Conservation (phyloP, 75 land plant genomes). For the Selaginella tamariscina region DNA sequence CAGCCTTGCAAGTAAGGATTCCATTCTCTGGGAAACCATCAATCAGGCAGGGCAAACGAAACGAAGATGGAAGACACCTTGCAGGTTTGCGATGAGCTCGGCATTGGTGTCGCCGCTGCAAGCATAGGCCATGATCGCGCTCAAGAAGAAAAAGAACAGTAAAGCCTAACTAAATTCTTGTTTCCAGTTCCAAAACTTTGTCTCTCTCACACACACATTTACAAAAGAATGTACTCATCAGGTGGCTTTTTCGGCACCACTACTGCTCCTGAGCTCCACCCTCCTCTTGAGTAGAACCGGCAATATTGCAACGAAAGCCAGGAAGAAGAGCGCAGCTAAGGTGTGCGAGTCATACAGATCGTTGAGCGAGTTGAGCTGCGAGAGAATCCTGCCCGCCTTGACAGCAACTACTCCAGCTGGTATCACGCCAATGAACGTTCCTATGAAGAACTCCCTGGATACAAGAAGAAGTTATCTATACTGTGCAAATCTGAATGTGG, state of each 20-base stretch:
- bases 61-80: too few species aligned
- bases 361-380: conserved; percentile 14
- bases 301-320: conserved; percentile 16
- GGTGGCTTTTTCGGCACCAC: not conserved
- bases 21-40: too few species aligned
- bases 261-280: not conserved
- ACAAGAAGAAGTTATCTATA: not conserved
- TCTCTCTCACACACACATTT: too few species aligned
- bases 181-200: too few species aligned
- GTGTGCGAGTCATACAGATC: conserved; percentile 16
- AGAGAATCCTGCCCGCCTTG: conserved; percentile 20
- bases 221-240: too few species aligned
- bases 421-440: conserved; percentile 17
- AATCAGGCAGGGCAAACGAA: too few species aligned
- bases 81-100: conserved; percentile 30
- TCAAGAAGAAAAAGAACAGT: too few species aligned
- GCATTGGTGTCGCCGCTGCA: conserved; percentile 27
- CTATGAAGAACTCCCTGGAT: conserved; percentile 15
- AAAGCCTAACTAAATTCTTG: too few species aligned
- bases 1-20: too few species aligned
- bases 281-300: conserved; percentile 11
- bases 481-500: not conserved
- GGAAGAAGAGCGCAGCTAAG: conserved; percentile 12
- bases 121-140: conserved; percentile 34
- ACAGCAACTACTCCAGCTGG: conserved; percentile 22